A percentile compares a stretch with the other conserved stretches of the same genome.
These are phyloP conservation scores for Tylopilus plumbeoviolaceoides DNA, from an alignment of 768 basidiomycete genomes.

Conservation along the genomic window DNA sequence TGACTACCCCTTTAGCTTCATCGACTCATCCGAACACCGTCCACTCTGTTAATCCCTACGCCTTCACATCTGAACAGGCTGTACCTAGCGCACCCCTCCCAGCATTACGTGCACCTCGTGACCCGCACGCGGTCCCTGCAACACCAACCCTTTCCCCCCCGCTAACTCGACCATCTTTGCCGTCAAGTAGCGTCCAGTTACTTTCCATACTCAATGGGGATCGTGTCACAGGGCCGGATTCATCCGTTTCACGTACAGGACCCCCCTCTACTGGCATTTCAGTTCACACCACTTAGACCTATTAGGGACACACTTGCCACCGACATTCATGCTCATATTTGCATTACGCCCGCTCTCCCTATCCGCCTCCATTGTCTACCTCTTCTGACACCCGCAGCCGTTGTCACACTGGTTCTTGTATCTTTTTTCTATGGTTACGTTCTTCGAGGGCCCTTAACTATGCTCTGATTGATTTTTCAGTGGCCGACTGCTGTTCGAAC, in stretches of 20 bases:
- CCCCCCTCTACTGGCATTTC: conserved; percentile 12
- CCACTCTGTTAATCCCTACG: conserved; percentile 15
- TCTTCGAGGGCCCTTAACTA: conserved; percentile 19
- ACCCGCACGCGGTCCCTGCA: conserved; percentile 11
- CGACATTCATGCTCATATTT: conserved; percentile 17
- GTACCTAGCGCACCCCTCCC: conserved; percentile 5
- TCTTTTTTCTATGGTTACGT: conserved; percentile 8
- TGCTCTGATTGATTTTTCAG: conserved; percentile 19
- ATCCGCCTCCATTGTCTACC: background rate
- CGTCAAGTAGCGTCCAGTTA: conserved; percentile 27
- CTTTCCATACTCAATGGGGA: conserved; percentile 35
- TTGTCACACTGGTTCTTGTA: conserved; percentile 14
- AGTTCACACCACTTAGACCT: conserved; percentile 23
- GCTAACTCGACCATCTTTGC: conserved; percentile 15
- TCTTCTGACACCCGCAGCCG: background rate
- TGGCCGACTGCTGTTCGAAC: conserved; percentile 24
- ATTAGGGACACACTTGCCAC: conserved; percentile 4
- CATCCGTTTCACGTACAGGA: conserved; percentile 7
- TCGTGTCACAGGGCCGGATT: conserved; percentile 9
- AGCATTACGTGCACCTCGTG: conserved; percentile 9
- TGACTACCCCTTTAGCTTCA: conserved; percentile 17
- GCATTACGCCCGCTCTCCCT: conserved; percentile 8
- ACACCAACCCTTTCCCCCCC: conserved; percentile 11
- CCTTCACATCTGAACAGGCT: conserved; percentile 7
- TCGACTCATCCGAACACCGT: conserved; percentile 6